Evolutionary conservation across 2,329 filamentous ascomycete species (phyloP), one percentile per base, ranked within the genome.

Genomic region (Fusarium tricinctum): DNA sequence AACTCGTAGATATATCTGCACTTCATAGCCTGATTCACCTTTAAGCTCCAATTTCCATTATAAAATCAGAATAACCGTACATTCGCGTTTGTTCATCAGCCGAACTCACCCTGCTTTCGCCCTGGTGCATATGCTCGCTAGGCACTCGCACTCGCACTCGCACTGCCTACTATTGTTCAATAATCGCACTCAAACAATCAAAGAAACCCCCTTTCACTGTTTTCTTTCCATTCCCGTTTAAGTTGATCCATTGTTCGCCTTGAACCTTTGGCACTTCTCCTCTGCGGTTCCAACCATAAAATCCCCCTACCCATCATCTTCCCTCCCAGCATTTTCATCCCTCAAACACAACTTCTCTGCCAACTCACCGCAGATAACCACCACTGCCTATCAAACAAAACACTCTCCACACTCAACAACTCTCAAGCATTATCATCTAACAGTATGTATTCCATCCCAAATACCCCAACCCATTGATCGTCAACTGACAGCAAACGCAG

Each of bases 261-360:
- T 39, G 12, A 32, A 33, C 43, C 22, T 46, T 22, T 53, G 50
- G 26, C 12, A n/a, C 39, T 32, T n/a, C 6, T 15, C 19, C 48
- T 40, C n/a, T 6, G 26, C 9, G 9, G 19, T 3, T 12, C 44
- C 48, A 45, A 8, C 26, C 26, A 45, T 46, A 57, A 69, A 66
- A 51, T 15, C 32, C 19, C 32, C 5, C 19, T n/a, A 9, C 28
- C 51, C 22, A 40, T 45, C 23, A 17, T 22, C 20, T 45, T 44
- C 42, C 40, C 38, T 40, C 15, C 38, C 20, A 58, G 66, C 14
- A 38, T 61, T 69, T 66, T 23, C 56, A 55, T 54, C 48, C 19
- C 46, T 63, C 46, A 49, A 38, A 35, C 30, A 48, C 38, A 17
- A 44, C 38, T 65, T 42, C 17, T 48, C 38, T 48, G 3, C 45